Evolutionary conservation across 192 early-diverging fungal species (phyloP).

Genomic region (Rhizoclosmatium sp.): DNA sequence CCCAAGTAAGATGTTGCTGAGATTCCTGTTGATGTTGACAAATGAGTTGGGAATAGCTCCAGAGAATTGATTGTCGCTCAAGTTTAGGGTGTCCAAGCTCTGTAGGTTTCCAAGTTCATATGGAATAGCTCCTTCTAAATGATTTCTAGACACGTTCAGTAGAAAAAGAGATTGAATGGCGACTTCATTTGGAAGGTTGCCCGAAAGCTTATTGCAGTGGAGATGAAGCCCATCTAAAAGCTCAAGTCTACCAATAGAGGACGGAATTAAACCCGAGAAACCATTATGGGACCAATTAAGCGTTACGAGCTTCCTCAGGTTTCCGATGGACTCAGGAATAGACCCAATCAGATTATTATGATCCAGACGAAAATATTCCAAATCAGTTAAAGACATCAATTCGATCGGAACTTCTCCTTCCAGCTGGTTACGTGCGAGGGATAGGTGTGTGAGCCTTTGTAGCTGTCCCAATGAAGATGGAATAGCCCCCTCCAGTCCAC

Average conservation of each 20-base stretch:
- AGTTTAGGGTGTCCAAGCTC: too few species aligned
- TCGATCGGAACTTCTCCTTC: background rate
- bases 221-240: background rate
- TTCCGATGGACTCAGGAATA: background rate
- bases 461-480: background rate
- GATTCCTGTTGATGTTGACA: too few species aligned
- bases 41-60: too few species aligned
- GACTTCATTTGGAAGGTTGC: background rate
- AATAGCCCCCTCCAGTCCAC: background rate
- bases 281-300: background rate
- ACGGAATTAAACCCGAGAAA: background rate
- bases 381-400: background rate
- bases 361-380: background rate
- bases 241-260: background rate
- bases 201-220: background rate
- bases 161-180: too few species aligned
- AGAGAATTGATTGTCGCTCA: too few species aligned
- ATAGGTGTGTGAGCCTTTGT: background rate
- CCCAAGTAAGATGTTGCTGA: too few species aligned
- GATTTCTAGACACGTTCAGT: too few species aligned
- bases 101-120: too few species aligned
- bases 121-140: too few species aligned
- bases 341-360: background rate
- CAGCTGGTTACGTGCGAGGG: background rate
- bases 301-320: background rate